Percentiles rank a stretch among this genome's conserved stretches.
These are phyloP conservation scores for Hirschioporus abietinus DNA, from an alignment of 768 basidiomycete genomes.

Conservation along the genomic window DNA sequence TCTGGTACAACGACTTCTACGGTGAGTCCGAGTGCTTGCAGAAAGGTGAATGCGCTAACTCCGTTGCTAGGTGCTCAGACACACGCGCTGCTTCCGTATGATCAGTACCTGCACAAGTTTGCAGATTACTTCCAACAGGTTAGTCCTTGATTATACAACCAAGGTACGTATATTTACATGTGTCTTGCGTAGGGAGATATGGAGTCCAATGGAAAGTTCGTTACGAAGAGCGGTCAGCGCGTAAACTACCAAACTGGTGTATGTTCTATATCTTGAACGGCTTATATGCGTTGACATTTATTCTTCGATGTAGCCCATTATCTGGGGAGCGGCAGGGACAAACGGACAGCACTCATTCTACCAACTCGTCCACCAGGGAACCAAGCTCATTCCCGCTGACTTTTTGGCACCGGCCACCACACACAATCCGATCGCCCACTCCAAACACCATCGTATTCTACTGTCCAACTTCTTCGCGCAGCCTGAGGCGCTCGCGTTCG, in stretches of 20 bases:
- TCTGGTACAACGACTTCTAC: slow-evolving; percentile 99
- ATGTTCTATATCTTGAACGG: slow-evolving; percentile 24
- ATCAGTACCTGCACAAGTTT: slow-evolving; percentile 99
- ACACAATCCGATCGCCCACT: slow-evolving; percentile 81
- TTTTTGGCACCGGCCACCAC: slow-evolving; percentile 87
- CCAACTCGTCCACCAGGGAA: slow-evolving; percentile 93
- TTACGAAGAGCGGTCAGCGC: slow-evolving; percentile 89
- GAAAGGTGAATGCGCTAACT: slow-evolving; percentile 3
- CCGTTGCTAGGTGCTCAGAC: slow-evolving; percentile 72
- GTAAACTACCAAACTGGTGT: slow-evolving; percentile 97
- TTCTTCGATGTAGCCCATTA: slow-evolving; percentile 65
- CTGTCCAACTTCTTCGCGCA: slow-evolving; percentile 98
- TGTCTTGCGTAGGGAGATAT: slow-evolving; percentile 69
- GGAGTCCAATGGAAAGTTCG: slow-evolving; percentile 98
- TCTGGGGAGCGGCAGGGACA: slow-evolving; percentile 98
- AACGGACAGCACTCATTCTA: slow-evolving; percentile 99
- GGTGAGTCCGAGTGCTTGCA: slow-evolving; percentile 28
- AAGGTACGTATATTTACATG: neutral
- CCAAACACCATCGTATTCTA: slow-evolving; percentile 95
- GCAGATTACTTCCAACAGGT: slow-evolving; percentile 99
- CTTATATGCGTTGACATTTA: slow-evolving; percentile 8
- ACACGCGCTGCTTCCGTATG: slow-evolving; percentile 91
- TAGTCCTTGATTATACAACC: slow-evolving; percentile 6
- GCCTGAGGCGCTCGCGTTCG: slow-evolving; percentile 95
- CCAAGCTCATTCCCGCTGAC: slow-evolving; percentile 87